These are phyloP conservation scores for Malus fusca DNA, from an alignment of 306 rosid genomes.

Conservation along the genomic window DNA sequence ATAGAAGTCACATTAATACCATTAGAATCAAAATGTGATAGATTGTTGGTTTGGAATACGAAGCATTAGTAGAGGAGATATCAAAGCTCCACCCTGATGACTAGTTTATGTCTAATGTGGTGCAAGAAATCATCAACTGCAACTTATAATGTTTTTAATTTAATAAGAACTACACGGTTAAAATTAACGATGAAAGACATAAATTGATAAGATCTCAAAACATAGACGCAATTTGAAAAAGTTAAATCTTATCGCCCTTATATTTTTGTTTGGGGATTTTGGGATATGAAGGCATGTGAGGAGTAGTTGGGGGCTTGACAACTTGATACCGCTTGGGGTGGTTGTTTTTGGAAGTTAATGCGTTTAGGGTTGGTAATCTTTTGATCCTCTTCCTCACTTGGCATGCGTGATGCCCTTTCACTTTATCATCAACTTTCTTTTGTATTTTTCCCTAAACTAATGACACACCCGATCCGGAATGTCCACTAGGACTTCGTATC, in stretches of 20 bases:
- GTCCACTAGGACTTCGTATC: too few species aligned
- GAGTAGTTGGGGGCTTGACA: neutral
- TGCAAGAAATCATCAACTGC: neutral
- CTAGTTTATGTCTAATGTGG: neutral
- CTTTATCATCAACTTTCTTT: neutral
- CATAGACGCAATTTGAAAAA: too few species aligned
- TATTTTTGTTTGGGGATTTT: neutral
- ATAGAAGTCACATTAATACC: neutral
- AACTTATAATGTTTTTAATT: too few species aligned
- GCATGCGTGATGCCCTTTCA: neutral
- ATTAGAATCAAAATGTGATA: neutral
- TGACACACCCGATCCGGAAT: too few species aligned
- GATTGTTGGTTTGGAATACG: neutral
- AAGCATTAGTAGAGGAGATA: neutral
- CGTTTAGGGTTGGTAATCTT: neutral
- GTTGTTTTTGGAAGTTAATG: slow-evolving; percentile 1
- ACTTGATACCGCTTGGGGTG: neutral
- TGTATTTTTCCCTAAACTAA: neutral
- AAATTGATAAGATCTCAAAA: neutral
- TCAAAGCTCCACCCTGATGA: neutral
- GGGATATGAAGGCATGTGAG: slow-evolving; percentile 9
- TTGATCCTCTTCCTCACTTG: neutral
- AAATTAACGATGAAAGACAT: neutral
- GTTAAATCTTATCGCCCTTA: neutral
- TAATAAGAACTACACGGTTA: too few species aligned